Evolutionary conservation across 306 rosid species (phyloP).

Genomic region (Canavalia ensiformis): DNA sequence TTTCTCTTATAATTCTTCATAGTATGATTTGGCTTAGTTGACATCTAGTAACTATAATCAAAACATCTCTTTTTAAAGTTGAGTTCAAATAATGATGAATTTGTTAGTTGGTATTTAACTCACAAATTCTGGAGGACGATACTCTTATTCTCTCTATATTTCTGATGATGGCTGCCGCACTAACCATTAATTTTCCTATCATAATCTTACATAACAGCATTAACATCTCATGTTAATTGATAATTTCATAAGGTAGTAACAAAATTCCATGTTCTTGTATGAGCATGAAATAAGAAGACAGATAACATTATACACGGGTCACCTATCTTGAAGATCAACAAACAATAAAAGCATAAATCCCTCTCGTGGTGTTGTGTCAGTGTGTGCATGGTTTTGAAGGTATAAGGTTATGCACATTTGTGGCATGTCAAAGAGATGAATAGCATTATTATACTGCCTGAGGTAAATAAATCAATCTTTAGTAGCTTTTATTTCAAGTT

Average conservation of each 20-base stretch:
- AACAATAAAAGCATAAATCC: constrained; percentile 6
- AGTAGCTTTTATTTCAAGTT: constrained; percentile 11
- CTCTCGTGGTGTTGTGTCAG: background rate
- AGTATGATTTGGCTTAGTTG: too few species aligned
- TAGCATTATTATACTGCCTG: constrained; percentile 1
- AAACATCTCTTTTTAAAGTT: too few species aligned
- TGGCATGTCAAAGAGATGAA: constrained; percentile 22
- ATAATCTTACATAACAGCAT: constrained; percentile 8
- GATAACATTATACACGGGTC: background rate
- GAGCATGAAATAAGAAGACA: background rate
- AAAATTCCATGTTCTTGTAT: constrained; percentile 3
- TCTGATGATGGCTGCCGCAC: too few species aligned
- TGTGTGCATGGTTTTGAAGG: background rate
- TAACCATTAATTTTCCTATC: background rate
- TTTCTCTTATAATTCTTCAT: too few species aligned
- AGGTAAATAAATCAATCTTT: background rate
- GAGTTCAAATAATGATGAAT: too few species aligned
- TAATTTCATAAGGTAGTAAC: background rate
- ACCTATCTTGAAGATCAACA: constrained; percentile 12
- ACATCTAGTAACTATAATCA: too few species aligned
- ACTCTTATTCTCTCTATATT: too few species aligned
- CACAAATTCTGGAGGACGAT: too few species aligned
- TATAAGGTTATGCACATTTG: background rate
- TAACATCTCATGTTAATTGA: background rate
- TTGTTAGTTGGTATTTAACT: too few species aligned